Percentiles rank a stretch among this genome's conserved stretches.
Evolutionary conservation across 352 stramenopile genomes (phyloP).

Genomic region (Phytophthora europaea): DNA sequence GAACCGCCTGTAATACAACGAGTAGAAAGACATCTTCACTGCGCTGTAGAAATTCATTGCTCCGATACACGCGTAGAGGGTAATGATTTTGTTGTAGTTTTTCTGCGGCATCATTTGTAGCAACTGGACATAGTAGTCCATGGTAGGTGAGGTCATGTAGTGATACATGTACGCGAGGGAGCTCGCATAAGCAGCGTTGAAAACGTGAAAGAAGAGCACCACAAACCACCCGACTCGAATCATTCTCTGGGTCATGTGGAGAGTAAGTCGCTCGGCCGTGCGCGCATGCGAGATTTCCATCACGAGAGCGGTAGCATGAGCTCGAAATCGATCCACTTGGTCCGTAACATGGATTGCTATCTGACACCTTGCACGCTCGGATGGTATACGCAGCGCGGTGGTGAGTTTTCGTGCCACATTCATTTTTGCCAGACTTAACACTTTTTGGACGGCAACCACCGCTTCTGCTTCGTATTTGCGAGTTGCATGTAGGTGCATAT

Average conservation of each 20-base stretch:
- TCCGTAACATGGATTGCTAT: conserved; percentile 20
- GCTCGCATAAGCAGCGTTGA: conserved; percentile 37
- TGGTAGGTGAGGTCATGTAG: conserved; percentile 37
- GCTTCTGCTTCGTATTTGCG: neutral
- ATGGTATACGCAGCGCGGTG: conserved; percentile 4
- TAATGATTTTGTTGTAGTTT: conserved; percentile 31
- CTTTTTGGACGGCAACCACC: neutral
- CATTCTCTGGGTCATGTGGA: conserved; percentile 28
- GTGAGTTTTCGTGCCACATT: conserved; percentile 17
- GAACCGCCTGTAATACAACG: conserved; percentile 37
- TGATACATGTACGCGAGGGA: conserved; percentile 40
- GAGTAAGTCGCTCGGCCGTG: conserved; percentile 27
- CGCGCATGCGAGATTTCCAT: conserved; percentile 30
- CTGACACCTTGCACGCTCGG: conserved; percentile 2
- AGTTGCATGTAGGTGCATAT: neutral
- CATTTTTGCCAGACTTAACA: conserved; percentile 2
- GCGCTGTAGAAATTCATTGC: conserved; percentile 40
- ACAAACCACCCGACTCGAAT: conserved; percentile 31
- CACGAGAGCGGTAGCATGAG: conserved; percentile 27
- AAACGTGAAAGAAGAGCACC: conserved; percentile 45
- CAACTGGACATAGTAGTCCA: conserved; percentile 42
- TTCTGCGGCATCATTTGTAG: conserved; percentile 46
- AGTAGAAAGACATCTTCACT: conserved; percentile 38
- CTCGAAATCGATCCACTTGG: conserved; percentile 25
- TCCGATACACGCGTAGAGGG: conserved; percentile 35